These are phyloP conservation scores for Ascodesmis nigricans DNA, from an alignment of 495 filamentous ascomycete genomes.

Conservation along the genomic window DNA sequence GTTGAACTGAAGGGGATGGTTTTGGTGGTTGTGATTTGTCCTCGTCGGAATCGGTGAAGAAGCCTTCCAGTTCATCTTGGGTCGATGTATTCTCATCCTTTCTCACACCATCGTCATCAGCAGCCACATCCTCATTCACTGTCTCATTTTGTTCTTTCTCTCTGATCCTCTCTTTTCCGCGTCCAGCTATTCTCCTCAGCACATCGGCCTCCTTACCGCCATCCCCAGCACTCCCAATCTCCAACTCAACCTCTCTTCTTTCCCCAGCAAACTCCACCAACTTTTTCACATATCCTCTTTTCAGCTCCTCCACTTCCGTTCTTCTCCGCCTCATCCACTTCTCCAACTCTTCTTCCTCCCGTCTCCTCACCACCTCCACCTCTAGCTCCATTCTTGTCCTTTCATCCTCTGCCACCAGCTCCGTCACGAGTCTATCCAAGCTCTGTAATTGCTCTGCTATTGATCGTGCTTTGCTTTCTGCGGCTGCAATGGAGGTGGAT, in stretches of 20 bases:
- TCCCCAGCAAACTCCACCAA: slow-evolving; percentile 14
- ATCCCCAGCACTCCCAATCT: slow-evolving; percentile 1
- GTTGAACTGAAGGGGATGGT: no score
- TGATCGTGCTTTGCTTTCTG: background rate
- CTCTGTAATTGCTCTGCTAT: slow-evolving; percentile 11
- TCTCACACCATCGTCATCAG: slow-evolving; percentile 4
- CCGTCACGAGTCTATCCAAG: slow-evolving; percentile 9
- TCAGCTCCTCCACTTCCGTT: slow-evolving; percentile 1
- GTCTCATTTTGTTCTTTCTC: slow-evolving; percentile 7
- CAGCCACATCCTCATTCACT: slow-evolving; percentile 5
- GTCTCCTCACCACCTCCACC: slow-evolving; percentile 2
- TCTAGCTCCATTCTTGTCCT: no score
- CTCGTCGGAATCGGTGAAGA: no score
- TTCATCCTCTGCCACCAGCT: background rate
- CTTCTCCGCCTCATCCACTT: slow-evolving; percentile 5
- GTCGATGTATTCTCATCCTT: background rate
- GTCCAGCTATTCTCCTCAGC: no score
- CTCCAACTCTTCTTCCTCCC: slow-evolving; percentile 10
- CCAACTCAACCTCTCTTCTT: slow-evolving; percentile 8
- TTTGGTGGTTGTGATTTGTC: no score
- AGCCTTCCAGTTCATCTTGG: no score
- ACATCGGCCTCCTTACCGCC: background rate
- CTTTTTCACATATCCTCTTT: slow-evolving; percentile 5
- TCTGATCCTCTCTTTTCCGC: background rate
- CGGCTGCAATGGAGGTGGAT: slow-evolving; percentile 1